Evolutionary conservation across 1,284 basidiomycete genomes (phyloP), one percentile per base, ranked within the genome.

Genomic region (Papiliotrema flavescens): DNA sequence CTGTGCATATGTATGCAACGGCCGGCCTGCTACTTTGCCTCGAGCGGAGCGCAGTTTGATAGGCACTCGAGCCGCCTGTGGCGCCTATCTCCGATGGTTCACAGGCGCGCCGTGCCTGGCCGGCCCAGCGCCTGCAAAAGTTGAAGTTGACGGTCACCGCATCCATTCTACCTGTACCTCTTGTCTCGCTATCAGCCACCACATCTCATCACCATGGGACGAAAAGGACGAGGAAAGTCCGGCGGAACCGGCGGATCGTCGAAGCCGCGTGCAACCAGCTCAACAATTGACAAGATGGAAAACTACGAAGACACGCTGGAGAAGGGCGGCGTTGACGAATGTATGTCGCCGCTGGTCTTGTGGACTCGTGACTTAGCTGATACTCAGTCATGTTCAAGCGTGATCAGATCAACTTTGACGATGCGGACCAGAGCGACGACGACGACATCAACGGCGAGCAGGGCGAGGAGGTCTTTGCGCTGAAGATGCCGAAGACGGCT

Each of bases 401-500:
- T 51, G 91, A 96, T 69, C 83, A 84, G 70, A 88, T 95, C 56
- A 79, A 89, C 13, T 79, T 95, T 7, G 84, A 89, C 48, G 84
- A 81, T 13, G 80, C 78, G 43, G 77, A 80, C 22, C 86, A 87
- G 34, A 62, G 61, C 17, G 67, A 70, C 28, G 70, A 73, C 2
- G 74, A 76, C 9, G 73, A 76, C 54, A 54, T 74, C 28, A 65
- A 70, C 39, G 67, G 56, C 13, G 65, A 66, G 19, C 57, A 66
- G 24, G 72, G 70, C 17, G 87, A 91, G 44, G 86, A 88, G 69
- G 87, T 90, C 5, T 87, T 90, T 67, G 39, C 40, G 44, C 15
- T 50, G 52, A 37, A 46, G 42, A 42, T 35, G 49, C 17, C 41
- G 81, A 48, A 46, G 44, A 28, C 20, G n/a, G 2, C 22, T 32